Evolutionary conservation across 2,329 filamentous ascomycete genomes (phyloP).

Genomic region (Nannizzia gypsea): DNA sequence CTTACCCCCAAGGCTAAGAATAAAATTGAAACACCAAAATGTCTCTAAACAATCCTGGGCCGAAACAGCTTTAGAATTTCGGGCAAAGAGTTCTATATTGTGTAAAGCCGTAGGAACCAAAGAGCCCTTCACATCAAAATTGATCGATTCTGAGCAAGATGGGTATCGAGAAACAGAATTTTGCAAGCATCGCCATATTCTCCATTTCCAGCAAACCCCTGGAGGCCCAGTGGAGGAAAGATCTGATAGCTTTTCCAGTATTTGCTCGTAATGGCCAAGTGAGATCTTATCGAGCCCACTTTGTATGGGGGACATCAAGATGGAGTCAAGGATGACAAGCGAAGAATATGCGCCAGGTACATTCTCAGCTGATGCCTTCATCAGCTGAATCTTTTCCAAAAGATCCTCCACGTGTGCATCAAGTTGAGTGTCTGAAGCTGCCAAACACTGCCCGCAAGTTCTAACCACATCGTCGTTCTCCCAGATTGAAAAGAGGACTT

Average conservation of each 20-base stretch:
- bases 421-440: not conserved
- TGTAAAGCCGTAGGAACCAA: slow-evolving; percentile 22
- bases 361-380: not conserved
- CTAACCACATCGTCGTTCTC: slow-evolving; percentile 35
- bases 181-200: slow-evolving; percentile 29
- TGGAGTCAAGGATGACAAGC: slow-evolving; percentile 27
- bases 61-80: slow-evolving; percentile 15
- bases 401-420: not conserved
- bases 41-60: slow-evolving; percentile 23
- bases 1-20: slow-evolving; percentile 19
- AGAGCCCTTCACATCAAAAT: slow-evolving; percentile 16
- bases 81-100: slow-evolving; percentile 22
- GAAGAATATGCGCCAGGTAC: slow-evolving; percentile 22
- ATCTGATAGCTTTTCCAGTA: slow-evolving; percentile 3
- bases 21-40: slow-evolving; percentile 28
- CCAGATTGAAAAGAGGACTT: slow-evolving; percentile 30
- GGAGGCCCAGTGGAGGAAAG: slow-evolving; percentile 15
- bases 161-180: slow-evolving; percentile 24
- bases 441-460: slow-evolving; percentile 22
- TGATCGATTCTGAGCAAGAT: slow-evolving; percentile 15
- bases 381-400: not conserved
- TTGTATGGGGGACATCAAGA: slow-evolving; percentile 20
- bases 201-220: slow-evolving; percentile 30
- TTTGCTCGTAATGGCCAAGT: not conserved
- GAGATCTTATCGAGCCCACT: slow-evolving; percentile 12